phyloP scores from a whole-genome alignment of 495 filamentous ascomycete species.

The Thermothielavioides terrestris region DNA sequence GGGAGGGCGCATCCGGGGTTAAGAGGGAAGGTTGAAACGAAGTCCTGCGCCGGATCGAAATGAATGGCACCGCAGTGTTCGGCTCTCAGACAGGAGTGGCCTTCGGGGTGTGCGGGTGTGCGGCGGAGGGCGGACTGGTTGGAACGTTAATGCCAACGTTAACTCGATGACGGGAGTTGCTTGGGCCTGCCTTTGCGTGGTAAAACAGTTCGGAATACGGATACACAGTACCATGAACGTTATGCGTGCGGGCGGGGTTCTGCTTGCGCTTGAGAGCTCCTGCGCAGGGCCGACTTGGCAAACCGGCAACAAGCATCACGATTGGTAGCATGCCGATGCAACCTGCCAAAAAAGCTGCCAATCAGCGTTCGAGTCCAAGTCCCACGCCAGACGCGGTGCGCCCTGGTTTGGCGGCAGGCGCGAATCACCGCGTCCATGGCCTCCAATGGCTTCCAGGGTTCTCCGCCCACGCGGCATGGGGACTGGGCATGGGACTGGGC shows the following conservation, averaged over 20 bases:
- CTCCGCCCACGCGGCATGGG: neutral
- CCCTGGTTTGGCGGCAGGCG: neutral
- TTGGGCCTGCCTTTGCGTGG: conserved; percentile 30
- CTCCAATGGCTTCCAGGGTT: too few species aligned
- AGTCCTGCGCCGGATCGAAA: conserved; percentile 5
- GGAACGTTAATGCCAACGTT: too few species aligned
- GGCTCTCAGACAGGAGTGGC: conserved; percentile 13
- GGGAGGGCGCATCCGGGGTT: neutral
- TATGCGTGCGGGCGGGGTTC: conserved; percentile 16
- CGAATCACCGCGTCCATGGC: conserved; percentile 2
- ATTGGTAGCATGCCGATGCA: conserved; percentile 1
- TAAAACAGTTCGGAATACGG: too few species aligned
- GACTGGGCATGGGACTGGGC: too few species aligned
- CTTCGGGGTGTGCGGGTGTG: too few species aligned
- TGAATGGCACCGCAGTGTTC: conserved; percentile 25
- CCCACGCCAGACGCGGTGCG: conserved; percentile 6
- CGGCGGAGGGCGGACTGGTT: too few species aligned
- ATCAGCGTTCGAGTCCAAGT: neutral
- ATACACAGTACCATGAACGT: too few species aligned
- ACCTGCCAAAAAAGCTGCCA: neutral
- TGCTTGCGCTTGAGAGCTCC: conserved; percentile 4
- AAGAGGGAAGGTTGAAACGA: neutral
- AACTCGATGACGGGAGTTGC: too few species aligned
- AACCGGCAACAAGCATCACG: neutral
- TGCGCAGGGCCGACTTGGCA: neutral